Conservation (phyloP, 345 rosid genomes). For the Trapa bicornis region DNA sequence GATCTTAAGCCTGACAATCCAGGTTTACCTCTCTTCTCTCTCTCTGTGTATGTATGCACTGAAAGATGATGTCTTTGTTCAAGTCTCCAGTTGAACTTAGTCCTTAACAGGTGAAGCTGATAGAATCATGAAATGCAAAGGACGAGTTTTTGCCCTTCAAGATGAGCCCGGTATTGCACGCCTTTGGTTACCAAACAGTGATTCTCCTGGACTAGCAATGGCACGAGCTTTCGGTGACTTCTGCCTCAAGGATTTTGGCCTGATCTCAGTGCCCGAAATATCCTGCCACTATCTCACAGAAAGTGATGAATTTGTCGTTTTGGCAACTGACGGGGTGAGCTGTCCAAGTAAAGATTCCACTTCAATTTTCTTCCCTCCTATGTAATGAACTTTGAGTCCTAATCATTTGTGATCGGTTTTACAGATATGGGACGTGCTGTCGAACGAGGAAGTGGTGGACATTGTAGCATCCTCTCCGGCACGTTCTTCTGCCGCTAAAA, state of each 20-base stretch:
- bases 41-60: background rate
- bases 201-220: conserved; percentile 99
- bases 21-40: conserved; percentile 35
- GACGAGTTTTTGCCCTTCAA: conserved; percentile 87
- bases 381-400: background rate
- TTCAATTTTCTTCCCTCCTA: background rate
- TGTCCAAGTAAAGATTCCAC: conserved; percentile 2
- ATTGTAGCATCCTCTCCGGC: conserved; percentile 61
- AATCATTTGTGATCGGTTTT: background rate
- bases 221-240: conserved; percentile 98
- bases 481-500: conserved; percentile 64
- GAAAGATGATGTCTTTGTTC: background rate
- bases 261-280: conserved; percentile 88
- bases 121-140: conserved; percentile 70
- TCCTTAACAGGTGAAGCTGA: conserved; percentile 67
- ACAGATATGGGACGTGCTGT: conserved; percentile 93
- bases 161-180: conserved; percentile 96
- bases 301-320: conserved; percentile 72
- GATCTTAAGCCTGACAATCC: conserved; percentile 98
- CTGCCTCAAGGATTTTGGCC: conserved; percentile 91
- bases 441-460: conserved; percentile 80
- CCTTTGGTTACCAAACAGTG: conserved; percentile 91
- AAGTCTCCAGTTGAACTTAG: background rate
- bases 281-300: conserved; percentile 47
- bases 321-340: conserved; percentile 95